A percentile compares a stretch with the other conserved stretches of the same genome.
Evolutionary conservation across 2,329 filamentous ascomycete genomes (phyloP).

Genomic region (Alternaria brassicae): DNA sequence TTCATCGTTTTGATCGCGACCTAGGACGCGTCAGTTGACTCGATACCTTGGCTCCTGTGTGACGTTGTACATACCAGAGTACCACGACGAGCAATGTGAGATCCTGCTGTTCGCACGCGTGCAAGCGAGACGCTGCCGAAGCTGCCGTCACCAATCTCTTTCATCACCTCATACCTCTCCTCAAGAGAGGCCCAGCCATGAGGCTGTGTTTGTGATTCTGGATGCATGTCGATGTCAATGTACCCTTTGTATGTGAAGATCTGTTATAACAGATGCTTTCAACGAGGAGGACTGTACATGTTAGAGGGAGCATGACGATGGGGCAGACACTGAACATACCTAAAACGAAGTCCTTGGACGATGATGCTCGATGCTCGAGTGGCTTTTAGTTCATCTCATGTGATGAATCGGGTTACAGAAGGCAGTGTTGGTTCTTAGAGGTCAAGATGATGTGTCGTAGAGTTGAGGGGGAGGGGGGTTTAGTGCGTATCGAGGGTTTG

Average conservation of each 20-base stretch:
- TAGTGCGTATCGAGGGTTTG: conserved; percentile 48
- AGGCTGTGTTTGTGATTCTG: conserved; percentile 75
- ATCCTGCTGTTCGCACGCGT: conserved; percentile 87
- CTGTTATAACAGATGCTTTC: conserved; percentile 13
- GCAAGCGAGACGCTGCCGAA: conserved; percentile 96
- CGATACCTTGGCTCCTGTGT: conserved; percentile 11
- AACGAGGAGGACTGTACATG: conserved; percentile 22
- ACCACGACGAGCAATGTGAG: conserved; percentile 85
- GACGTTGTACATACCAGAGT: conserved; percentile 75
- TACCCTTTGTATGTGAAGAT: conserved; percentile 20
- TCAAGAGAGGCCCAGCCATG: conserved; percentile 76
- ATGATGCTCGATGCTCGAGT: conserved; percentile 14
- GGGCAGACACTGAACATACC: conserved; percentile 22
- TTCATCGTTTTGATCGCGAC: conserved; percentile 99
- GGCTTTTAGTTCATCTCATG: conserved; percentile 46
- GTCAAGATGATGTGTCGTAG: conserved; percentile 28
- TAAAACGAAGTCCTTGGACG: conserved; percentile 25
- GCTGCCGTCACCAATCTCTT: conserved; percentile 98
- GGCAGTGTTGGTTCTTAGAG: conserved; percentile 15
- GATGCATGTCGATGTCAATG: conserved; percentile 66
- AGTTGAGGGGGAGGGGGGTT: conserved; percentile 36
- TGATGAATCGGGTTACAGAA: conserved; percentile 14
- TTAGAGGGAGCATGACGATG: conserved; percentile 19
- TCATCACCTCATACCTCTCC: conserved; percentile 94
- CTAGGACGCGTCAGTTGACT: conserved; percentile 58